Evolutionary conservation across 352 stramenopile genomes (phyloP), one percentile per base, ranked within the genome.

Genomic region (Phytophthora pinifolia): DNA sequence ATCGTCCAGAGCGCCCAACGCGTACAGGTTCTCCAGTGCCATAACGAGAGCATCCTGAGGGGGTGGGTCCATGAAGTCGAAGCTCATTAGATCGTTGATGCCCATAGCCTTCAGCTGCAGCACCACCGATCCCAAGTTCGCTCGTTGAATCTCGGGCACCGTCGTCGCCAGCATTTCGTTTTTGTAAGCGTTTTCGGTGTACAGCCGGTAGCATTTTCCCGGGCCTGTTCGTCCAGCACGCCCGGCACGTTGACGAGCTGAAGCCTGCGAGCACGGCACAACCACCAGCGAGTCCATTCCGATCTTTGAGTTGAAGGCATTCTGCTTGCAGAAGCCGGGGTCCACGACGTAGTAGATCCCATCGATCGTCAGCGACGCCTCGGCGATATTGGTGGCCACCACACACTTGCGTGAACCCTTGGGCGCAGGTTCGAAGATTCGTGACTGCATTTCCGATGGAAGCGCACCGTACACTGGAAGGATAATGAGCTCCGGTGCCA

Each of bases 31-130:
- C 68, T 99, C 96, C 39, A 99, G 94, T 6, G 97, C 97, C 50
- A 92, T 96, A 3, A 99, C 88, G 14, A 99, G 73, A 27, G 97
- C 98, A 53, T 98, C 92, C 35, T 98, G 81, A 15, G 97, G 94
- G 4, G 98, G 98, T 17, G 97, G 97, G 65, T 99, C 97, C 94
- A 99, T 99, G 54, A 99, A 99, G 71, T 99, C 97, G 72, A 99
- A 99, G 18, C 82, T 79, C 46, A 99, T 79, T 13, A 99, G 73
- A 67, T 99, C 97, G 59, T 99, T 99, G 63, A 99, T 99, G 33
- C 97, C 96, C 97, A 99, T 99, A 1, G 97, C 97, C 73, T 99
- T 99, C 6, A 99, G 74, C 70, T 99, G 96, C 42, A 99, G 76
- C 32, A 99, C 97, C 30, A 99, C 95, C 34, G 98, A 98, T 6